Conservation (phyloP, 148 eudicot species). For the Polygonum aviculare region DNA sequence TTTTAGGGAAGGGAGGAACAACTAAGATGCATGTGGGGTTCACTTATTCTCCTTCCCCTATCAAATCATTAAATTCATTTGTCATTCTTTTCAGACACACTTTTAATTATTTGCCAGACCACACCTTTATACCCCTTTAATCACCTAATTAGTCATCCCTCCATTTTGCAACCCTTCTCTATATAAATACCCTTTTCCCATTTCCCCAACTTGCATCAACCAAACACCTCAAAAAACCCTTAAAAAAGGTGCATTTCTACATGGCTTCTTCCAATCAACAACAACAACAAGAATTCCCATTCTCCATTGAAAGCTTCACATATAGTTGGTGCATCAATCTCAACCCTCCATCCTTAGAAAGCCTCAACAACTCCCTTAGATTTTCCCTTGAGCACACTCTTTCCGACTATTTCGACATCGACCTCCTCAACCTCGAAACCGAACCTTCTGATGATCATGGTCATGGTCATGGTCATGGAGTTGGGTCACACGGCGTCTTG, state of each 20-base stretch:
- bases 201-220: neutral
- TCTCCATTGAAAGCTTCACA: slow-evolving; percentile 80
- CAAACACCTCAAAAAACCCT: neutral
- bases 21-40: slow-evolving; percentile 8
- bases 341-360: slow-evolving; percentile 49
- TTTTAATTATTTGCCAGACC: neutral
- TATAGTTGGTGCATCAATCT: slow-evolving; percentile 71
- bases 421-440: slow-evolving; percentile 31
- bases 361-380: slow-evolving; percentile 44
- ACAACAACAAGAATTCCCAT: slow-evolving; percentile 17
- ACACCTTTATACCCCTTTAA: neutral
- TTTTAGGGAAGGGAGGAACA: neutral
- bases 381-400: slow-evolving; percentile 37
- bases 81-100: slow-evolving; percentile 6
- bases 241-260: neutral
- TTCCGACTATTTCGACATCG: slow-evolving; percentile 43
- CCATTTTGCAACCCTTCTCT: neutral
- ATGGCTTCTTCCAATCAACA: slow-evolving; percentile 23
- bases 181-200: neutral
- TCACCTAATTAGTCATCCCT: neutral
- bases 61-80: slow-evolving; percentile 1
- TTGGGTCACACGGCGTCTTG: slow-evolving; percentile 17
- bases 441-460: neutral
- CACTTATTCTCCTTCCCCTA: slow-evolving; percentile 7
- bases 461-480: slow-evolving; percentile 12